These are phyloP conservation scores for Sporothrix pallida DNA, from an alignment of 2,329 filamentous ascomycete species.

Conservation along the genomic window DNA sequence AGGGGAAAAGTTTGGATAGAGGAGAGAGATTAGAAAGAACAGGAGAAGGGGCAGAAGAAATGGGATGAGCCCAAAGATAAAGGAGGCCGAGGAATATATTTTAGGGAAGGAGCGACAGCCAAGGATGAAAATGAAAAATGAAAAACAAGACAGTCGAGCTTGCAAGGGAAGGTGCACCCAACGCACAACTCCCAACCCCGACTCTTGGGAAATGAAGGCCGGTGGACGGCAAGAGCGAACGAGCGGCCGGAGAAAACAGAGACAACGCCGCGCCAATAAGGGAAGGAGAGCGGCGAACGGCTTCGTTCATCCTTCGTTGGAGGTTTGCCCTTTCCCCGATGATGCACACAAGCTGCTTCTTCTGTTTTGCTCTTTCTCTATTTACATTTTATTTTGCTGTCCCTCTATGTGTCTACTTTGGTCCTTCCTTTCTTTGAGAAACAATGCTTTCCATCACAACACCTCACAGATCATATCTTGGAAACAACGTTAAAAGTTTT, in stretches of 20 bases:
- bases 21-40: background rate
- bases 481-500: background rate
- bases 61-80: background rate
- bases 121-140: slow-evolving; percentile 1
- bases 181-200: background rate
- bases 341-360: background rate
- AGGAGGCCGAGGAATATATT: background rate
- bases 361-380: background rate
- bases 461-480: background rate
- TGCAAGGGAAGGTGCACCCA: background rate
- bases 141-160: slow-evolving; percentile 3
- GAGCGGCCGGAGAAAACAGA: slow-evolving; percentile 2
- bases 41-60: background rate
- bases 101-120: slow-evolving; percentile 10
- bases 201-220: background rate
- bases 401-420: too few species aligned
- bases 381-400: background rate
- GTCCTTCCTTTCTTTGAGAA: background rate
- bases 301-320: background rate
- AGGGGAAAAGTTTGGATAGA: background rate
- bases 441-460: background rate
- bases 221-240: slow-evolving; percentile 14
- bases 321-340: too few species aligned
- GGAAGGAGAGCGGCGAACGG: background rate
- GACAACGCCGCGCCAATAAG: slow-evolving; percentile 11